These are phyloP conservation scores for Pyrus betulifolia DNA, from an alignment of 306 rosid species.

Conservation along the genomic window DNA sequence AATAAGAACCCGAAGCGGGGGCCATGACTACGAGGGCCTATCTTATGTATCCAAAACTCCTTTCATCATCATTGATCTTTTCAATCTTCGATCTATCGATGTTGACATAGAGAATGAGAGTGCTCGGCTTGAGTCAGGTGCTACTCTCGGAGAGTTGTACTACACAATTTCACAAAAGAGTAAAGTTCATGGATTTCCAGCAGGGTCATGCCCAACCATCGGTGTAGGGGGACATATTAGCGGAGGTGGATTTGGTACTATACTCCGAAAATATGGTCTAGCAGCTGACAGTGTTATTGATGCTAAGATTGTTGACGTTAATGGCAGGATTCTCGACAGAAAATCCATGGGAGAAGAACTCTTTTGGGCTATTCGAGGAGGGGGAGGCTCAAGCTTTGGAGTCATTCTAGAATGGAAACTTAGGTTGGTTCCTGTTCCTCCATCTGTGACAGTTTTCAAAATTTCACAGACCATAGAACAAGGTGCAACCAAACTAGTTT, in stretches of 20 bases:
- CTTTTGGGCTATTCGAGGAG: slow-evolving; percentile 73
- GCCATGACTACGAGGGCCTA: slow-evolving; percentile 33
- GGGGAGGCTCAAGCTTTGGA: slow-evolving; percentile 65
- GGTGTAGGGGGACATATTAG: slow-evolving; percentile 12
- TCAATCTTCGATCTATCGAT: slow-evolving; percentile 12
- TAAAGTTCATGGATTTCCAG: slow-evolving; percentile 14
- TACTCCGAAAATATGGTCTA: slow-evolving; percentile 45
- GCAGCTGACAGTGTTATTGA: slow-evolving; percentile 55
- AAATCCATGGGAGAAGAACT: slow-evolving; percentile 61
- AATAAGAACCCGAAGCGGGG: slow-evolving; percentile 17
- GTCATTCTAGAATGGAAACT: slow-evolving; percentile 61
- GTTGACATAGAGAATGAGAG: slow-evolving; percentile 4
- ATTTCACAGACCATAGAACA: slow-evolving; percentile 31
- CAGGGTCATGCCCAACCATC: slow-evolving; percentile 15
- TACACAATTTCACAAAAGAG: slow-evolving; percentile 20
- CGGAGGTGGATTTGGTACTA: slow-evolving; percentile 14
- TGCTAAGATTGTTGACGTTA: slow-evolving; percentile 42
- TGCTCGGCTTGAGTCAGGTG: slow-evolving; percentile 15
- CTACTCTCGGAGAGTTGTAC: slow-evolving; percentile 24
- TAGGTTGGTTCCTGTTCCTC: slow-evolving; percentile 46
- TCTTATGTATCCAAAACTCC: slow-evolving; percentile 19
- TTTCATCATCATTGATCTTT: slow-evolving; percentile 22
- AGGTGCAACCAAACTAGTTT: slow-evolving; percentile 35
- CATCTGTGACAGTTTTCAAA: slow-evolving; percentile 47
- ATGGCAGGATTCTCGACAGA: slow-evolving; percentile 47